Base-by-base conservation (phyloP, 352 stramenopile genomes). In the Pythium diclinum region DNA sequence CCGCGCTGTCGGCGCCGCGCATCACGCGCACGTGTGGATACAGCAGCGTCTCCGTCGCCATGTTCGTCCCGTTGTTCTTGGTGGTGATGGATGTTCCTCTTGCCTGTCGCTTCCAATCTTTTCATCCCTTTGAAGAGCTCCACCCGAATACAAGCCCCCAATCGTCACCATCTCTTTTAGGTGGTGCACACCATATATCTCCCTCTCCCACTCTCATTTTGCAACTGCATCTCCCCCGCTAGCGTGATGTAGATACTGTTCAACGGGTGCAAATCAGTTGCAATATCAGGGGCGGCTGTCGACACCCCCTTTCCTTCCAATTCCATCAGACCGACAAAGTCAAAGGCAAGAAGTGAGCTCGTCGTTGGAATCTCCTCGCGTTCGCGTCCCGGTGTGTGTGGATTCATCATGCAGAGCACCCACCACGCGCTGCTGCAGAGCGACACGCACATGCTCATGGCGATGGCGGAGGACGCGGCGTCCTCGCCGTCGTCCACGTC, bases 11-110 rank as follows among this genome's bases (percentile, higher is more conserved):
- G 6, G 65, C 42, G 42, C 66, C 70, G 60, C 52, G 58, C 68
- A 69, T 71, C 34, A 75, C 47, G 46, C 69, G 69, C 36, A 74
- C 36, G 47, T 82, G 77, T 19, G 60, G 56, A 32, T 72, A 67
- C 46, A 68, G 49, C 66, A 68, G 17, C 49, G 54, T 62, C 47
- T 68, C 60, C 6, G 57, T 71, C 56, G 55, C 21, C 62, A 69
- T 63, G 21, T 49, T 56, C 28, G 51, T 47, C 32, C 7, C 6
- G 49, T 38, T 34, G n/a, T 34, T 28, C 49, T 33, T 21, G 49
- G 14, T 56, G n/a, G 23, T 33, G 19, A 36, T 38, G 16, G 23
- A 23, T 28, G 25, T 46, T 47, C 30, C 32, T 16, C 1, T 7
- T 51, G 34, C 36, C 16, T 61, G 55, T 21, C 19, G 52, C 17